These are phyloP conservation scores for Solanum acaule DNA, from an alignment of 257 asterid genomes.

Conservation along the genomic window DNA sequence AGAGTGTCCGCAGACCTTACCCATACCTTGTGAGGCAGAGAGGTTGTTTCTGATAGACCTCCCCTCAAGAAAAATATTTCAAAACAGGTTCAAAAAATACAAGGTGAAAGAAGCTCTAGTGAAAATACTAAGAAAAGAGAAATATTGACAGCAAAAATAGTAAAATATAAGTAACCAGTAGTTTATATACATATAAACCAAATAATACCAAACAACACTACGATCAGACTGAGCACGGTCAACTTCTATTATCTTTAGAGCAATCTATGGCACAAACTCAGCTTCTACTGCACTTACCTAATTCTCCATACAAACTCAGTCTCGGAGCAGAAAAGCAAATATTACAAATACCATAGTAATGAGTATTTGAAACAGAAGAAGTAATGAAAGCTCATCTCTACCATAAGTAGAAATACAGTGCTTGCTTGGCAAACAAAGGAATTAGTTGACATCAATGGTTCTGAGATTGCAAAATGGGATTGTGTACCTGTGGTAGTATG, in stretches of 20 bases:
- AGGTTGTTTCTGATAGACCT: not conserved
- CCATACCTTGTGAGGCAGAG: not conserved
- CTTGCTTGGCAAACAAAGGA: not conserved
- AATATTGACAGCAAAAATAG: not conserved
- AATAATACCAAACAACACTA: not conserved
- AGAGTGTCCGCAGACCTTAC: not conserved
- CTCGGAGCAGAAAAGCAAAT: not conserved
- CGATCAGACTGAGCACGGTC: not conserved
- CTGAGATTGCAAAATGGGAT: not conserved
- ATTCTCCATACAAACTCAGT: not conserved
- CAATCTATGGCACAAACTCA: not conserved
- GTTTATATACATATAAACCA: not conserved
- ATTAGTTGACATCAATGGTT: not conserved
- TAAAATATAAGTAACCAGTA: not conserved
- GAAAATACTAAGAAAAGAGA: not conserved
- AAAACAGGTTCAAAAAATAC: not conserved
- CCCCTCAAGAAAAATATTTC: not conserved
- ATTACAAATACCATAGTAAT: not conserved
- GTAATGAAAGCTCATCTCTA: not conserved
- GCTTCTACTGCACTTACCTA: not conserved
- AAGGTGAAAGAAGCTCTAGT: not conserved
- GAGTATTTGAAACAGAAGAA: not conserved
- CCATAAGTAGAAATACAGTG: not conserved
- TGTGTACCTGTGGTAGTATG: constrained; percentile 43
- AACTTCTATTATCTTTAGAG: not conserved